Conservation (phyloP, 1,284 basidiomycete genomes). For the Tilletia indica region DNA sequence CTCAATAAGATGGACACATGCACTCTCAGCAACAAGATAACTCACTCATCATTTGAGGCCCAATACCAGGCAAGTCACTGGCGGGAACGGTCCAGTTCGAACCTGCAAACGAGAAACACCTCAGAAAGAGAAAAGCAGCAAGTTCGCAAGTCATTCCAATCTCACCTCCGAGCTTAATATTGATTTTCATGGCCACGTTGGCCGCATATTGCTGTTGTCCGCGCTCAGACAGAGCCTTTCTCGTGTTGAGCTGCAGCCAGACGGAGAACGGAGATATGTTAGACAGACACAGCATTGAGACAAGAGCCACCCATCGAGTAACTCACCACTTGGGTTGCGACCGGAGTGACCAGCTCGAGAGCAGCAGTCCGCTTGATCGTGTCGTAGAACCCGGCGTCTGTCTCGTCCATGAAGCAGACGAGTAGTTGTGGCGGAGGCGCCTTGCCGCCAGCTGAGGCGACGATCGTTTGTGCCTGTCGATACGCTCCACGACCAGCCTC, state of each 20-base stretch:
- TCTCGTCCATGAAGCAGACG: conserved; percentile 34
- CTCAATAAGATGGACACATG: not conserved
- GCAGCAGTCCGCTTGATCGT: conserved; percentile 57
- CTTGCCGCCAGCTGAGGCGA: not conserved
- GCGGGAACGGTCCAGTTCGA: conserved; percentile 56
- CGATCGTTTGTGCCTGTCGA: conserved; percentile 19
- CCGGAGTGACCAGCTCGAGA: conserved; percentile 49
- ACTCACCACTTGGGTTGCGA: conserved; percentile 52
- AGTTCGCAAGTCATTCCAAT: too few relatives aligned
- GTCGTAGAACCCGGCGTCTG: conserved; percentile 56
- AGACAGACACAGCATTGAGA: not conserved
- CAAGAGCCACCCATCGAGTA: not conserved
- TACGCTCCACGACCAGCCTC: conserved; percentile 27
- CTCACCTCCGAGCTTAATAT: conserved; percentile 60
- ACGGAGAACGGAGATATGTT: not conserved
- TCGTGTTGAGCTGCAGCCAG: conserved; percentile 20
- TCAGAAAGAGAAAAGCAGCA: not conserved
- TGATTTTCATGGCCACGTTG: conserved; percentile 54
- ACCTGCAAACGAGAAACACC: not conserved
- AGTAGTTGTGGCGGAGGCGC: conserved; percentile 33
- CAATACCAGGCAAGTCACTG: conserved; percentile 43
- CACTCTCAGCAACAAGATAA: not conserved
- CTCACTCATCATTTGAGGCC: conserved; percentile 52
- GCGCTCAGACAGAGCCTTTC: conserved; percentile 41
- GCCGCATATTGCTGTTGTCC: conserved; percentile 58